Conservation (phyloP, 257 asterid species). For the Craterostigma plantagineum region DNA sequence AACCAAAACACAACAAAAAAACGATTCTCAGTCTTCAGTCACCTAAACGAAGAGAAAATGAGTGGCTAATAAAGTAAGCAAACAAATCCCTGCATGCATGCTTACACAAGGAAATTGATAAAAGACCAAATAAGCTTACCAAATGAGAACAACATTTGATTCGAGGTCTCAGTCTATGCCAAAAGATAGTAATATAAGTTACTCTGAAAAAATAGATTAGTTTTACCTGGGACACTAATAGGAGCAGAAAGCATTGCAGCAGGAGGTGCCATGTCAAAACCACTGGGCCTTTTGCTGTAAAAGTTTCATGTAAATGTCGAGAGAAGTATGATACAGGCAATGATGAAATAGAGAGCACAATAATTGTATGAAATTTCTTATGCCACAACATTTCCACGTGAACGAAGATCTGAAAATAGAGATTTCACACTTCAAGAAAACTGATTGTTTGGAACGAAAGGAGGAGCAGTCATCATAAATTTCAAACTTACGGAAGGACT, state of each 20-base stretch:
- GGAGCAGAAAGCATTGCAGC: slow-evolving; percentile 51
- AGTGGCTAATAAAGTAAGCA: slow-evolving; percentile 24
- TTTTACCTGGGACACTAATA: slow-evolving; percentile 43
- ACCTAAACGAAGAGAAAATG: slow-evolving; percentile 41
- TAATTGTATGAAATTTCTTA: too few species aligned
- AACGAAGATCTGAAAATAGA: too few species aligned
- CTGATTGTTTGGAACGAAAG: too few species aligned
- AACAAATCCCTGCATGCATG: slow-evolving; percentile 20
- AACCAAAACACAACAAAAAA: slow-evolving; percentile 93
- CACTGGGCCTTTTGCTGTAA: slow-evolving; percentile 90
- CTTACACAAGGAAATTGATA: slow-evolving; percentile 18
- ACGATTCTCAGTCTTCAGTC: slow-evolving; percentile 72
- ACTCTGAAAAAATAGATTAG: slow-evolving; percentile 12
- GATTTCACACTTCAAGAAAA: too few species aligned
- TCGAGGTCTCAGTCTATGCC: too few species aligned
- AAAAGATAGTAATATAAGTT: too few species aligned
- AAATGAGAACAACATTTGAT: slow-evolving; percentile 61
- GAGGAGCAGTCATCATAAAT: too few species aligned
- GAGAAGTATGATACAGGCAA: slow-evolving; percentile 21
- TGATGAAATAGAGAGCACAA: too few species aligned
- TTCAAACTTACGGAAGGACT: too few species aligned
- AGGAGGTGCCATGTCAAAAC: slow-evolving; percentile 98
- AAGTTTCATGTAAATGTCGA: slow-evolving; percentile 18
- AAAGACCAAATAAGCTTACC: slow-evolving; percentile 73
- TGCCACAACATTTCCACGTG: too few species aligned